A percentile compares a stretch with the other conserved stretches of the same genome.
phyloP scores from a whole-genome alignment of 2,329 filamentous ascomycete genomes.

The Exophiala xenobiotica region DNA sequence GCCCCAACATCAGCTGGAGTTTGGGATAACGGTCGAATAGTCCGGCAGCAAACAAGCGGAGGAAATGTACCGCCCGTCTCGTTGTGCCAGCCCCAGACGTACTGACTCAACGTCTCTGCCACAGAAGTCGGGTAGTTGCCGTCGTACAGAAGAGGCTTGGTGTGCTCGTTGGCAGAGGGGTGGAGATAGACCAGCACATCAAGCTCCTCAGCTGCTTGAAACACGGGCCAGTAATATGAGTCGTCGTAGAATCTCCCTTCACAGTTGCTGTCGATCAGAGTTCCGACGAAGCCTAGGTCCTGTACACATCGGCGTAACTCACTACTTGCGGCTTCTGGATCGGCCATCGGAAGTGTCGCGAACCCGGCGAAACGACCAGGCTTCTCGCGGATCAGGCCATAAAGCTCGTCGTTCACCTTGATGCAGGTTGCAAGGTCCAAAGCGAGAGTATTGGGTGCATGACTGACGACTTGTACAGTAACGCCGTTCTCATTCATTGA shows the following conservation, averaged over 20 bases:
- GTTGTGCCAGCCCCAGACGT: constrained; percentile 39
- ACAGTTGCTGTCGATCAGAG: constrained; percentile 45
- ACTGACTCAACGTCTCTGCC: constrained; percentile 21
- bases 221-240: constrained; percentile 43
- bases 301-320: constrained; percentile 41
- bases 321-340: constrained; percentile 36
- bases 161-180: constrained; percentile 44
- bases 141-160: constrained; percentile 36
- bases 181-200: constrained; percentile 55
- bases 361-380: constrained; percentile 43
- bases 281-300: constrained; percentile 48
- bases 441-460: constrained; percentile 12
- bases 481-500: constrained; percentile 28
- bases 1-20: constrained; percentile 56
- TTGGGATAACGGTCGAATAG: constrained; percentile 56
- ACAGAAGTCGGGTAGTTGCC: constrained; percentile 36
- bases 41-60: constrained; percentile 50
- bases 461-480: constrained; percentile 21
- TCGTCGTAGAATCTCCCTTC: constrained; percentile 44
- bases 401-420: constrained; percentile 14
- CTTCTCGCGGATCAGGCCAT: constrained; percentile 11
- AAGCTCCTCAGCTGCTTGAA: constrained; percentile 42
- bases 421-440: constrained; percentile 12
- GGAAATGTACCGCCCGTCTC: constrained; percentile 38
- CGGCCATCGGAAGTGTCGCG: constrained; percentile 43